A percentile compares a stretch with the other conserved stretches of the same genome.
These are phyloP conservation scores for Naegleria fowleri DNA, from an alignment of 208 protist species.

Conservation along the genomic window DNA sequence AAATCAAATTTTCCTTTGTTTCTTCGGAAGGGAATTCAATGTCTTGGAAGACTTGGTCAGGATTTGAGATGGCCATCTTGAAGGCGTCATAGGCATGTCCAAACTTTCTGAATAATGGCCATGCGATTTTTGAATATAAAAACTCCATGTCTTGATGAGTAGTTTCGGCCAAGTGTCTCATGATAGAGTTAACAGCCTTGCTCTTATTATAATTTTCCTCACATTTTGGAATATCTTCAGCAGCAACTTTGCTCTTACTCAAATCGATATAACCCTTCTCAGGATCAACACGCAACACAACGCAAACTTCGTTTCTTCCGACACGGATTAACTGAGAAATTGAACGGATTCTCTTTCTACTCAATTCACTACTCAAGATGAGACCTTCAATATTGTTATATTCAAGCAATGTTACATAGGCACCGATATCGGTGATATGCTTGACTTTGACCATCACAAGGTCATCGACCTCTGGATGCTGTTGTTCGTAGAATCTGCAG, in stretches of 20 bases:
- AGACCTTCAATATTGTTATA: constrained; percentile 98
- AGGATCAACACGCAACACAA: constrained; percentile 96
- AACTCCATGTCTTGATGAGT: constrained; percentile 52
- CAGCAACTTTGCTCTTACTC: constrained; percentile 62
- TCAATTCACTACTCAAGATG: constrained; percentile 95
- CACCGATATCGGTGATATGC: constrained; percentile 81
- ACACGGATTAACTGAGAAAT: constrained; percentile 98
- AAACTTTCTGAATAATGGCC: constrained; percentile 67
- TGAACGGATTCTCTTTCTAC: constrained; percentile 91
- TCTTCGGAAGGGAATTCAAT: constrained; percentile 31
- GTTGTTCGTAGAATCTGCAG: constrained; percentile 81
- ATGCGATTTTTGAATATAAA: constrained; percentile 63
- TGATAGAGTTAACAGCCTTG: constrained; percentile 89
- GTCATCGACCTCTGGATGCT: constrained; percentile 89
- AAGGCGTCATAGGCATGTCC: constrained; percentile 80
- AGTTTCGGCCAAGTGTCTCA: constrained; percentile 84
- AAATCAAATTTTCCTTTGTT: constrained; percentile 23
- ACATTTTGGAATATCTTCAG: constrained; percentile 83
- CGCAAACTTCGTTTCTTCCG: constrained; percentile 84
- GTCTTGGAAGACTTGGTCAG: constrained; percentile 43
- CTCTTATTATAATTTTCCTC: constrained; percentile 89
- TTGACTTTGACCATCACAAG: constrained; percentile 93
- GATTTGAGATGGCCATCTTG: constrained; percentile 48
- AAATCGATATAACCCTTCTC: constrained; percentile 69
- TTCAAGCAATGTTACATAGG: constrained; percentile 89